Percentiles rank a stretch among this genome's conserved stretches.
Evolutionary conservation across 345 rosid species (phyloP).

Genomic region (Heritiera fomes): DNA sequence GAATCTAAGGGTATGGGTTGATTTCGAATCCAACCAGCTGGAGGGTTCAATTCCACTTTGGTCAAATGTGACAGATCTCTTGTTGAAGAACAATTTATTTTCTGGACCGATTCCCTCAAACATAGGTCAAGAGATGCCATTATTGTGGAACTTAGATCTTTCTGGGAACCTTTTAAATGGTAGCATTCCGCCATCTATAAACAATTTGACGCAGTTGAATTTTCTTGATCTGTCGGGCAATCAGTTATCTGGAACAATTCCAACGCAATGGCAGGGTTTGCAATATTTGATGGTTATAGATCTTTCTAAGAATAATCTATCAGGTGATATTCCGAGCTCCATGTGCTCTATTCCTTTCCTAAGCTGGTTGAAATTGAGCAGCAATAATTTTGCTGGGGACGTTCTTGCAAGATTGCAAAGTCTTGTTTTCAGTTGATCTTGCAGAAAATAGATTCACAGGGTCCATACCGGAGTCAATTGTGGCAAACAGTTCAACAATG

Average conservation of each 20-base stretch:
- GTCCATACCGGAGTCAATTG: no score
- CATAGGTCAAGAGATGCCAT: not conserved
- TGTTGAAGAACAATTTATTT: constrained; percentile 10
- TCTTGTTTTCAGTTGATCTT: no score
- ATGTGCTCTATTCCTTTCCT: constrained; percentile 8
- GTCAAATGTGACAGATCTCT: not conserved
- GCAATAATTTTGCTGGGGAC: constrained; percentile 21
- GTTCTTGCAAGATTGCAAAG: no score
- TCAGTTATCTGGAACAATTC: constrained; percentile 20
- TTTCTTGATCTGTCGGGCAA: constrained; percentile 18
- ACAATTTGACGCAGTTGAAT: not conserved
- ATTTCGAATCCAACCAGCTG: not conserved
- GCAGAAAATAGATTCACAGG: no score
- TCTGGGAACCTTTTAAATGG: constrained; percentile 27
- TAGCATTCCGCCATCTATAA: constrained; percentile 27
- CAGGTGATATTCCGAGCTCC: constrained; percentile 23
- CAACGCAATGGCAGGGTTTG: not conserved
- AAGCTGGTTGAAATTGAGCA: not conserved
- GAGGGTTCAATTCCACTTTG: constrained; percentile 7
- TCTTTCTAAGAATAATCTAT: constrained; percentile 24
- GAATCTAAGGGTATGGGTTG: not conserved
- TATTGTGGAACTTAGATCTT: not conserved
- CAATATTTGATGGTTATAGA: not conserved
- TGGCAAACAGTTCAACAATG: no score
- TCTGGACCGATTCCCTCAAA: constrained; percentile 19